phyloP scores from a whole-genome alignment of 257 asterid genomes.

The Anisodus tanguticus region DNA sequence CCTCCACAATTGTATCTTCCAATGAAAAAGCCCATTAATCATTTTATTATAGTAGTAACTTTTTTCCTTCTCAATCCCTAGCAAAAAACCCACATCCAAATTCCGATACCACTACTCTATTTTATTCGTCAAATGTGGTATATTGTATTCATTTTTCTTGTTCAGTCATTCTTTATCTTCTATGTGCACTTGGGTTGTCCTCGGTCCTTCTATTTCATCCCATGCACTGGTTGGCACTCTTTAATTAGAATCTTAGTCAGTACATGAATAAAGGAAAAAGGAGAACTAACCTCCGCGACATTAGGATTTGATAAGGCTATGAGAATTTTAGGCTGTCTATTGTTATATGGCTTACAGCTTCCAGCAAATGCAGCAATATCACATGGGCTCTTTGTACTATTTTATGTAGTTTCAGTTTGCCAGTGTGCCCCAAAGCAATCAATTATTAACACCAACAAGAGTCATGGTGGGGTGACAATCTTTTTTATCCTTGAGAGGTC shows the following conservation, averaged over 20 bases:
- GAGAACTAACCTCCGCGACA: background rate
- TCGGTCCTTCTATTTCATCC: background rate
- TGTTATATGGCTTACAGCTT: background rate
- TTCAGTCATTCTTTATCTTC: background rate
- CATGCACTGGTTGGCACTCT: background rate
- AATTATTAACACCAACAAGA: background rate
- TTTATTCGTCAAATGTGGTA: background rate
- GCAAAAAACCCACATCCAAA: background rate
- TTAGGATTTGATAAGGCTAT: background rate
- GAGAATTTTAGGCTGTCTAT: background rate
- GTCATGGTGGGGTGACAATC: too few species aligned
- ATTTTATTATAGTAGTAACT: background rate
- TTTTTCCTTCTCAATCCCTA: background rate
- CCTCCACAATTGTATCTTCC: background rate
- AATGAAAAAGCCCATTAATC: background rate
- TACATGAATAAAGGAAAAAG: background rate
- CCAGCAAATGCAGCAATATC: background rate
- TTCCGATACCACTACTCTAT: background rate
- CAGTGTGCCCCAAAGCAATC: background rate
- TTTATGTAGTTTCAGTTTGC: conserved; percentile 23
- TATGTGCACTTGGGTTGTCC: background rate
- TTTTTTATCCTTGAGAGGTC: too few species aligned
- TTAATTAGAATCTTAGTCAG: background rate
- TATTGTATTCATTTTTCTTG: too few species aligned
- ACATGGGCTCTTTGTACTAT: conserved; percentile 18